Evolutionary conservation across 129 eudicot species (phyloP), one percentile per base, ranked within the genome.

Genomic region (Flaveria linearis): DNA sequence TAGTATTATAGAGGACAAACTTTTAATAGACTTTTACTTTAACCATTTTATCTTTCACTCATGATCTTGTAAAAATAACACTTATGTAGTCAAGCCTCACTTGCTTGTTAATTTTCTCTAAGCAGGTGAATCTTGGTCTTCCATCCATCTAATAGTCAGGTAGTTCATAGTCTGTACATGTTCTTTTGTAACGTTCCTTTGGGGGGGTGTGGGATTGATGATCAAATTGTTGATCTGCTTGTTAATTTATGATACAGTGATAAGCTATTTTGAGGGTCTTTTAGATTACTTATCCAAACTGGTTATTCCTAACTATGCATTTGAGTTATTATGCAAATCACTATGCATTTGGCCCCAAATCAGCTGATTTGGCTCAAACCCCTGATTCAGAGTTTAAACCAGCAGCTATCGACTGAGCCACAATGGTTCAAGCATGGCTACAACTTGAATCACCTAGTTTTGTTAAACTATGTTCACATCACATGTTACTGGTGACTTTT

Each of bases 401-500:
- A 2, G 75, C 86, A 52, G 85, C 85, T 3, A 83, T 81, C 50
- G 82, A 74, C 14, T 80, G 87, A 71, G 96, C 96, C 53, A 57
- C 23, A 39, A 81, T 83, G 73, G 87, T 86, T 41, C 87, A 81
- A 87, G 85, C 90, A 74, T 83, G 79, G 43, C 77, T 91, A 10
- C 69, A 58, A 33, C 66, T 79, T 3, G 69, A 85, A 9, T 51
- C 73, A 30, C 90, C 91, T 18, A 85, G 88, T 77, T 91, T 88
- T 85, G 82, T 85, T 23, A 91, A 91, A 76, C 80, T 4, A 88
- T 86, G 97, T 83, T 88, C 67, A 85, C 78, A 51, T 91, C 94
- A 66, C 89, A 91, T 81, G 94, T 91, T 39, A 23, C 92, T 11
- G 82, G 83, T 69, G 90, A 91, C 20, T 91, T 91, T 77, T 91